phyloP scores from a whole-genome alignment of 768 basidiomycete species.

The Lactarius vividus region DNA sequence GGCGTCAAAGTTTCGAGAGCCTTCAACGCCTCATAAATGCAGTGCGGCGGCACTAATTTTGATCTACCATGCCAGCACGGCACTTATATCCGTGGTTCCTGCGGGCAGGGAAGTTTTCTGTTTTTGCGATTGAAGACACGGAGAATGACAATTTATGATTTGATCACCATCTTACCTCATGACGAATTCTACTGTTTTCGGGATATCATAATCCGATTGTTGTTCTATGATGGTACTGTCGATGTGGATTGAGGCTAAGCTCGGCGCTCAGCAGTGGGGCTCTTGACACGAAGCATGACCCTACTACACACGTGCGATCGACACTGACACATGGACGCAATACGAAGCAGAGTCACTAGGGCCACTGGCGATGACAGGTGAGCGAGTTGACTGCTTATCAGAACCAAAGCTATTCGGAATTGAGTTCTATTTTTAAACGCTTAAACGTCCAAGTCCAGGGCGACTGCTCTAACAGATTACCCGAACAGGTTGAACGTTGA shows the following conservation, averaged over 20 bases:
- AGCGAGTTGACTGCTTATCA: too few species aligned
- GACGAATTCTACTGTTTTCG: constrained; percentile 11
- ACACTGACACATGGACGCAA: too few species aligned
- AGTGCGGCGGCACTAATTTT: constrained; percentile 30
- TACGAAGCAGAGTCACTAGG: too few species aligned
- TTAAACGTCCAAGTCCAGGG: too few species aligned
- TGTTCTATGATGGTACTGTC: background rate
- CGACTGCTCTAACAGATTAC: too few species aligned
- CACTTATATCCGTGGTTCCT: constrained; percentile 14
- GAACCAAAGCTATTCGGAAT: too few species aligned
- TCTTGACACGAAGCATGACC: background rate
- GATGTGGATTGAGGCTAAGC: background rate
- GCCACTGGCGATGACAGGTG: too few species aligned
- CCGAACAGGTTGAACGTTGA: too few species aligned
- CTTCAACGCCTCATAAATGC: constrained; percentile 42
- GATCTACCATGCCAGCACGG: background rate
- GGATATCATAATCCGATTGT: constrained; percentile 19
- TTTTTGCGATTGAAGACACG: constrained; percentile 3
- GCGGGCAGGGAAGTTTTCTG: constrained; percentile 16
- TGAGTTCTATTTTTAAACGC: too few species aligned
- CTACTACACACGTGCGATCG: background rate
- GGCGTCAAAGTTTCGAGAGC: constrained; percentile 43
- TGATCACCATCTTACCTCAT: constrained; percentile 11
- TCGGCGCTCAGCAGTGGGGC: too few species aligned
- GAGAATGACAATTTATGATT: constrained; percentile 8